Evolutionary conservation across 148 eudicot genomes (phyloP).

Genomic region (Heliamphora exappendiculata): DNA sequence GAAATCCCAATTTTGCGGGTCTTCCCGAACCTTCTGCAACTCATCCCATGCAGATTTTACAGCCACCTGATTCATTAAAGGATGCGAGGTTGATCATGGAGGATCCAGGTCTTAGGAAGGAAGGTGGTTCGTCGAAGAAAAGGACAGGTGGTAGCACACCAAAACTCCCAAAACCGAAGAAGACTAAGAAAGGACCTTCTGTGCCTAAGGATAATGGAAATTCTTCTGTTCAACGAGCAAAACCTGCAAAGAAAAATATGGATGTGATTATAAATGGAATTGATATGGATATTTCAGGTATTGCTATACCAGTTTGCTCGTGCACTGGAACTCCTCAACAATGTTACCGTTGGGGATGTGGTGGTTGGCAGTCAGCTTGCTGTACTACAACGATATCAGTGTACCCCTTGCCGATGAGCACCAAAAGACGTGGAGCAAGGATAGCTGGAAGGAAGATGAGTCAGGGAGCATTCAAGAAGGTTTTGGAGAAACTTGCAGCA

Average conservation of each 20-base stretch:
- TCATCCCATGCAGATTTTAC: slow-evolving; percentile 34
- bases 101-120: slow-evolving; percentile 22
- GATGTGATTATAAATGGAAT: slow-evolving; percentile 44
- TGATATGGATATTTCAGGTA: slow-evolving; percentile 47
- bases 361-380: slow-evolving; percentile 63
- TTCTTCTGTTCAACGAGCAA: slow-evolving; percentile 26
- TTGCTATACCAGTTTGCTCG: slow-evolving; percentile 50
- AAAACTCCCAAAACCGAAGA: slow-evolving; percentile 34
- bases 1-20: slow-evolving; percentile 20
- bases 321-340: slow-evolving; percentile 51
- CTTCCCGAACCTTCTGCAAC: slow-evolving; percentile 23
- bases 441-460: slow-evolving; percentile 64
- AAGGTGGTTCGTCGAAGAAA: slow-evolving; percentile 26
- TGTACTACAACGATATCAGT: slow-evolving; percentile 57
- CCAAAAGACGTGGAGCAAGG: slow-evolving; percentile 50
- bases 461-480: slow-evolving; percentile 54
- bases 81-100: slow-evolving; percentile 23
- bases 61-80: slow-evolving; percentile 22
- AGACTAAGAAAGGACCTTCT: slow-evolving; percentile 27
- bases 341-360: slow-evolving; percentile 56
- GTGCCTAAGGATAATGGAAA: slow-evolving; percentile 30
- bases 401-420: slow-evolving; percentile 55
- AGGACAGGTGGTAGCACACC: slow-evolving; percentile 17
- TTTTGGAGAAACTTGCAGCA: slow-evolving; percentile 38
- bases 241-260: slow-evolving; percentile 32